Conservation (phyloP, 306 rosid genomes). For the Boehmeria nivea region DNA sequence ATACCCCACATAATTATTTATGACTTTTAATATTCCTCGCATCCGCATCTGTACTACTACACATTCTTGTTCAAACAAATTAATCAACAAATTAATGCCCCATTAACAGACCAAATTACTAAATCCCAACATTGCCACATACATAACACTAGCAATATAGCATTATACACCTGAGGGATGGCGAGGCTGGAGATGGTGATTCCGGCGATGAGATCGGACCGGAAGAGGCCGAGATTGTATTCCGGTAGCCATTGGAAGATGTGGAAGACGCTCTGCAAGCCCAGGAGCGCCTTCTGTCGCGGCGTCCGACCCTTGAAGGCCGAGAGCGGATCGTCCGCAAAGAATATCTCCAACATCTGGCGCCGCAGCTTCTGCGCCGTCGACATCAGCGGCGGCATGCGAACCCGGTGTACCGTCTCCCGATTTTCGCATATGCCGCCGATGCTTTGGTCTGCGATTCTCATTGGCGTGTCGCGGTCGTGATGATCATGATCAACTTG, state of each 20-base stretch:
- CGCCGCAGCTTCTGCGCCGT: neutral
- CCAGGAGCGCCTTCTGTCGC: slow-evolving; percentile 35
- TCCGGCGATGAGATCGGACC: slow-evolving; percentile 56
- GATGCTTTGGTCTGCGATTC: too few relatives aligned
- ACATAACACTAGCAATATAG: too few relatives aligned
- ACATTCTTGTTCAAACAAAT: too few relatives aligned
- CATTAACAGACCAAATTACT: too few relatives aligned
- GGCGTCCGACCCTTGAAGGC: slow-evolving; percentile 45
- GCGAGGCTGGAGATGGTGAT: slow-evolving; percentile 84
- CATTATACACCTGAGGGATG: slow-evolving; percentile 25
- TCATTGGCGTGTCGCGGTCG: neutral
- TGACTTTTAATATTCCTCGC: too few relatives aligned
- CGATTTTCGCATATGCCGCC: too few relatives aligned
- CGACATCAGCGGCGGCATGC: neutral
- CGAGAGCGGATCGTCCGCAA: slow-evolving; percentile 41
- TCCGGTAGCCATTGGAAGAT: slow-evolving; percentile 62
- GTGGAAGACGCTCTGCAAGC: slow-evolving; percentile 48
- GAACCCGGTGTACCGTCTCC: slow-evolving; percentile 3
- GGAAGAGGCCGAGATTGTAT: slow-evolving; percentile 38
- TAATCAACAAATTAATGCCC: too few relatives aligned
- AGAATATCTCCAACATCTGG: slow-evolving; percentile 60
- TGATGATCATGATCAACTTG: neutral
- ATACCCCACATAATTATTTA: too few relatives aligned
- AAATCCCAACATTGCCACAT: too few relatives aligned
- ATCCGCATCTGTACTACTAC: too few relatives aligned